A percentile compares a stretch with the other conserved stretches of the same genome.
Evolutionary conservation across 169 alveolate species (phyloP).

Genomic region (Hammondia hammondi): DNA sequence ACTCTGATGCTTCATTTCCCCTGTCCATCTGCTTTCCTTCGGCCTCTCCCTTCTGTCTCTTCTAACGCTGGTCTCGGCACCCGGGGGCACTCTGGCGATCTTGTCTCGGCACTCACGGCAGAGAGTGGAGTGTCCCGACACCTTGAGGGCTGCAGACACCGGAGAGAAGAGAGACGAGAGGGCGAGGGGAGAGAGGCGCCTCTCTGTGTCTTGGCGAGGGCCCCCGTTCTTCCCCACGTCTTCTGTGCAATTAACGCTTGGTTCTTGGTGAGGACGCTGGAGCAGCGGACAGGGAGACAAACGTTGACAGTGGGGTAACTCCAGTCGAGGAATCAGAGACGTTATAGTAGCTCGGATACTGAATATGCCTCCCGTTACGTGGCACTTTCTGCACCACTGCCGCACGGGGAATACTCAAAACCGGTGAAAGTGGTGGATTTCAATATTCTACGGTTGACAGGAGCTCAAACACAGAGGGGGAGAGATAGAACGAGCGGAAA

Average conservation of each 20-base stretch:
- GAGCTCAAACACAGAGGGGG: too few species aligned
- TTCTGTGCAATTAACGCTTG: background rate
- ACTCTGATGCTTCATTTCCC: constrained; percentile 7
- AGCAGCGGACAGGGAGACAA: too few species aligned
- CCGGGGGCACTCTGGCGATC: background rate
- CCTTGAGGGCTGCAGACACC: background rate
- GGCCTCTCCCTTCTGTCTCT: background rate
- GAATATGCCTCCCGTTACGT: too few species aligned
- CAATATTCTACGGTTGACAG: too few species aligned
- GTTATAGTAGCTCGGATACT: too few species aligned
- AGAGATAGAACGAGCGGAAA: too few species aligned
- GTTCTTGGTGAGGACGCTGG: constrained; percentile 2
- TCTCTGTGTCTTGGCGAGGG: background rate
- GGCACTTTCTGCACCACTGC: too few species aligned
- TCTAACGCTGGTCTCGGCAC: background rate
- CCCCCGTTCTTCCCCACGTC: background rate
- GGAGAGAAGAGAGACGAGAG: background rate
- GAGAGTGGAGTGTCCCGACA: background rate
- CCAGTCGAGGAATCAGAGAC: too few species aligned
- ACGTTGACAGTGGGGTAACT: too few species aligned
- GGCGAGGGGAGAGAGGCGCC: background rate
- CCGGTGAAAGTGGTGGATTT: too few species aligned
- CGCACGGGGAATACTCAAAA: too few species aligned
- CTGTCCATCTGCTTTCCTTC: background rate
- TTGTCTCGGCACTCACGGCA: background rate